Evolutionary conservation across 176 grass and related monocot species (phyloP).

Genomic region (Cenchrus fungigraminus): DNA sequence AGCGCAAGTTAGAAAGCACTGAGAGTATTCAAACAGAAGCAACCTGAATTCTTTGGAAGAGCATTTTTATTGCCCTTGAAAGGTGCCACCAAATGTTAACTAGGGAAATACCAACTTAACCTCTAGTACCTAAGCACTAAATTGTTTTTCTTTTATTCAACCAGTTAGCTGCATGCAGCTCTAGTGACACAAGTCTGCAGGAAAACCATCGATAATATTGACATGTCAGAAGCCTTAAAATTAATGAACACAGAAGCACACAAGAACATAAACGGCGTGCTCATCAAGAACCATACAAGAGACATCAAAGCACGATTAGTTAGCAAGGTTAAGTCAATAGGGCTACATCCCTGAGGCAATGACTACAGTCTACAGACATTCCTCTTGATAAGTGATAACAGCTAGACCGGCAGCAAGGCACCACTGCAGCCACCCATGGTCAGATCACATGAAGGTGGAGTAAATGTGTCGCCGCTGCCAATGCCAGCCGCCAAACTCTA

Average conservation of each 20-base stretch:
- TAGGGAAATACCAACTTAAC: not conserved
- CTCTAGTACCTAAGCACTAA: not conserved
- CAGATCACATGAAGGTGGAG: not conserved
- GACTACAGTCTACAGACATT: not conserved
- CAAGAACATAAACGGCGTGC: not conserved
- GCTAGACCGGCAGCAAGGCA: not conserved
- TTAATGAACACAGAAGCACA: not conserved
- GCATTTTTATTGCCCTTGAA: not conserved
- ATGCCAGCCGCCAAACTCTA: not conserved
- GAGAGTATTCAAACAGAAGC: not conserved
- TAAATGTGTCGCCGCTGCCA: not conserved
- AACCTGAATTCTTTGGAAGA: not conserved
- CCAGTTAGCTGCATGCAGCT: not conserved
- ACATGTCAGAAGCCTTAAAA: not conserved
- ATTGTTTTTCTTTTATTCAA: not conserved
- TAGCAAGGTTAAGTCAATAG: not conserved
- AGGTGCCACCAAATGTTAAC: not conserved
- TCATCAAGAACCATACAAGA: not conserved
- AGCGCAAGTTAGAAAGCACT: conserved; percentile 9
- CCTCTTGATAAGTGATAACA: not conserved
- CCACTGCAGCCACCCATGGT: not conserved
- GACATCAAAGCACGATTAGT: not conserved
- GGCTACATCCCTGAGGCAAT: not conserved
- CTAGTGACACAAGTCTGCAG: not conserved
- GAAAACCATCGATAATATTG: not conserved